These are phyloP conservation scores for Pichia sp. DNA, from an alignment of 1,139 yeast species.

Conservation along the genomic window DNA sequence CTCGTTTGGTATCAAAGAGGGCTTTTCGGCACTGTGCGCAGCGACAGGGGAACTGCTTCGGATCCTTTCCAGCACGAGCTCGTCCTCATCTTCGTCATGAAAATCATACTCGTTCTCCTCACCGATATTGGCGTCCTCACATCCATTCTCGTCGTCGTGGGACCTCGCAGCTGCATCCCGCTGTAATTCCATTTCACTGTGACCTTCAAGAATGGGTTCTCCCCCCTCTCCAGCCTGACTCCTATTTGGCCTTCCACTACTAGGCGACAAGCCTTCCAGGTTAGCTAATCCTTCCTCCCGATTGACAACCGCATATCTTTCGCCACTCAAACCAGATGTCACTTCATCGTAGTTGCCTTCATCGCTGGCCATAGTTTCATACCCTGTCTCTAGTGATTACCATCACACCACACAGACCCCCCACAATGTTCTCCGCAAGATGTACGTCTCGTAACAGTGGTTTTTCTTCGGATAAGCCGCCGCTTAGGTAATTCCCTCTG, in stretches of 20 bases:
- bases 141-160: too few species aligned
- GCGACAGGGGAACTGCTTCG: not conserved
- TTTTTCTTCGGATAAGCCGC: too few species aligned
- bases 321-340: conserved; percentile 1
- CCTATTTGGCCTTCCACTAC: not conserved
- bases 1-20: conserved; percentile 16
- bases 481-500: too few species aligned
- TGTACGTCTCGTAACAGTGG: too few species aligned
- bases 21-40: conserved; percentile 6
- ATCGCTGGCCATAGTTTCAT: not conserved
- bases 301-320: conserved; percentile 1
- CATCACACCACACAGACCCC: too few species aligned
- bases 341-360: not conserved
- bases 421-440: too few species aligned
- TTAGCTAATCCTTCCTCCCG: not conserved
- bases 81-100: conserved; percentile 6
- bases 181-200: not conserved
- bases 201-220: not conserved
- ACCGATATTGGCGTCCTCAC: not conserved
- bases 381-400: too few species aligned
- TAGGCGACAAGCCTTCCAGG: not conserved
- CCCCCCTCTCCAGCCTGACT: not conserved
- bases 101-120: not conserved
- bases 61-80: not conserved
- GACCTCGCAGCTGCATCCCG: too few species aligned